Evolutionary conservation across 805 yeast species (phyloP).

Genomic region (Metschnikowia colocasiae): DNA sequence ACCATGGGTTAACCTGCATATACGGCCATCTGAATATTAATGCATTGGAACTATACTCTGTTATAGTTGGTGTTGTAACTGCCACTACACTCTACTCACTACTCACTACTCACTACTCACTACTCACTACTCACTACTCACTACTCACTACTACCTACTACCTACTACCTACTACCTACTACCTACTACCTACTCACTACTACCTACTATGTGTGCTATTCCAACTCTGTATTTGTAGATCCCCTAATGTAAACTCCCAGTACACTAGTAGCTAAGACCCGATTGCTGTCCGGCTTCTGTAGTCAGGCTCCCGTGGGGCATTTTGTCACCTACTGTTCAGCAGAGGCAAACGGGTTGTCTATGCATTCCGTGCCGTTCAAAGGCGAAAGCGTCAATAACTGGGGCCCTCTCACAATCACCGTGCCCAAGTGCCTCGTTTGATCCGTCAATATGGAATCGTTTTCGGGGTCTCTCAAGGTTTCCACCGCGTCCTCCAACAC

Average conservation of each 20-base stretch:
- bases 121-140: too few relatives aligned
- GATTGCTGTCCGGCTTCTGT: too few relatives aligned
- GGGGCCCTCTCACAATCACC: constrained; percentile 84
- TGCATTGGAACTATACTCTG: too few relatives aligned
- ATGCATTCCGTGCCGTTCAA: constrained; percentile 67
- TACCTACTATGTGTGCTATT: background rate
- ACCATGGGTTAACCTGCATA: too few relatives aligned
- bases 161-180: background rate
- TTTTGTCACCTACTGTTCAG: background rate
- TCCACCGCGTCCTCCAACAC: constrained; percentile 73
- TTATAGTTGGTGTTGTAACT: too few relatives aligned
- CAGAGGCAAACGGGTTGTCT: constrained; percentile 57
- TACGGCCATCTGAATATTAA: too few relatives aligned
- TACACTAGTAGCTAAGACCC: too few relatives aligned
- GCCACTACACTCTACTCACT: too few relatives aligned
- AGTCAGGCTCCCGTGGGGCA: background rate
- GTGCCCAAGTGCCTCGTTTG: constrained; percentile 57
- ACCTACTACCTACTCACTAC: background rate
- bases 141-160: background rate
- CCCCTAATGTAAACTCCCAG: too few relatives aligned
- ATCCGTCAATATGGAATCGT: constrained; percentile 49
- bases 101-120: too few relatives aligned
- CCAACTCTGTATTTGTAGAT: too few relatives aligned
- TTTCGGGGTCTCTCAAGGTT: constrained; percentile 62
- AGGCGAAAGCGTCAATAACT: constrained; percentile 70